Conservation (phyloP, 2,329 filamentous ascomycete genomes). For the Botrytis squamosa region DNA sequence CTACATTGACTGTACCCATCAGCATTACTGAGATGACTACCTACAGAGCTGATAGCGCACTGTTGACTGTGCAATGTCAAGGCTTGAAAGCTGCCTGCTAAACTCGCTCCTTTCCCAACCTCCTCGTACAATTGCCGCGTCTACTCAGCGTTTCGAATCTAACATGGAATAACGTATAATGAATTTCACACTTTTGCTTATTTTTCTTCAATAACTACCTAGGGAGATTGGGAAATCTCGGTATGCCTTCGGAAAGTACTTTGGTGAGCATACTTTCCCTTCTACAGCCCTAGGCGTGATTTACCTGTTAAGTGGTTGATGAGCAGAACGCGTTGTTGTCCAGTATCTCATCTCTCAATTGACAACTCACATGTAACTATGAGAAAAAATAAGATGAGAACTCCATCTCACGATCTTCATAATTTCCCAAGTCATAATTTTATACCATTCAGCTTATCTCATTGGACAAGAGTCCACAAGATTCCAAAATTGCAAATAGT, state of each 20-base stretch:
- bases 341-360: conserved; percentile 2
- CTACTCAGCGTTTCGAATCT: conserved; percentile 1
- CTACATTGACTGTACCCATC: not conserved
- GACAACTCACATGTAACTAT: not conserved
- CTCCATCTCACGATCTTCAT: conserved; percentile 8
- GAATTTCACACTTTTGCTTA: not conserved
- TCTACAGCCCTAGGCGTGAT: not conserved
- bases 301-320: not conserved
- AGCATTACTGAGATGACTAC: not conserved
- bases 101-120: conserved; percentile 7
- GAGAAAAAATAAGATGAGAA: not conserved
- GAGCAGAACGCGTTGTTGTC: not conserved
- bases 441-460: not conserved
- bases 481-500: conserved; percentile 10
- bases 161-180: not conserved
- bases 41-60: conserved; percentile 8
- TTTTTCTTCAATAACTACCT: not conserved
- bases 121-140: conserved; percentile 8
- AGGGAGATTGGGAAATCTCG: not conserved
- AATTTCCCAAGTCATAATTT: conserved; percentile 15
- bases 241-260: not conserved
- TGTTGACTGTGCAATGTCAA: not conserved
- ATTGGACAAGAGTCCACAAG: not conserved
- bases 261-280: not conserved
- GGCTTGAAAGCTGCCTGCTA: conserved; percentile 2